Percentiles rank a stretch among this genome's conserved stretches.
Evolutionary conservation across 2,329 filamentous ascomycete genomes (phyloP).

Genomic region (Pseudogymnoascus sp.): DNA sequence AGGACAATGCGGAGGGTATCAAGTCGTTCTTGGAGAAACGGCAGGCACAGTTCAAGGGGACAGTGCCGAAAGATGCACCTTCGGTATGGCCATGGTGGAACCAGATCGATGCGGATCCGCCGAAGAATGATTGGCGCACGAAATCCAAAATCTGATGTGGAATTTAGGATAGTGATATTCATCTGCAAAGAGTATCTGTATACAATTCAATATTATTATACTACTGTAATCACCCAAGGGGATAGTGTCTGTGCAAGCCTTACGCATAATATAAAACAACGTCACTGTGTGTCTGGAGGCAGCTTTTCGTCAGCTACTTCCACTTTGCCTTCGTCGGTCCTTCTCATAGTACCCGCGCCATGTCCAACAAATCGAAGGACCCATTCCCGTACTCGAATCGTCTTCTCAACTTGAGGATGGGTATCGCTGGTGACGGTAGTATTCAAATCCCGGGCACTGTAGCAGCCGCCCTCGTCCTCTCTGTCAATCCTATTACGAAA

Average conservation of each 20-base stretch:
- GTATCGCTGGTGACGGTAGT: conserved; percentile 19
- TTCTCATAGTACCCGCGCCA: conserved; percentile 13
- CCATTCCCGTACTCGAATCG: conserved; percentile 65
- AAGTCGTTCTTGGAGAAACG: conserved; percentile 53
- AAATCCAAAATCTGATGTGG: conserved; percentile 14
- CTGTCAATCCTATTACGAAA: conserved; percentile 46
- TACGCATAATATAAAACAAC: not conserved
- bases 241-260: not conserved
- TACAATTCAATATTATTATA: not conserved
- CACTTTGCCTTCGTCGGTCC: conserved; percentile 6
- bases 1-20: conserved; percentile 53
- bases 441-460: conserved; percentile 43
- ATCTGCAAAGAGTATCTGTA: not conserved
- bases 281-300: conserved; percentile 26
- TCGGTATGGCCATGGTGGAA: conserved; percentile 53
- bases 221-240: not conserved
- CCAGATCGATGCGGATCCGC: conserved; percentile 35
- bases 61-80: conserved; percentile 47
- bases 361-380: conserved; percentile 57
- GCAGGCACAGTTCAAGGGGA: conserved; percentile 45
- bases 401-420: conserved; percentile 52
- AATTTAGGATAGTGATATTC: not conserved
- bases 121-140: conserved; percentile 20
- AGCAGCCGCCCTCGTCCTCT: conserved; percentile 47
- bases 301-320: conserved; percentile 16